Evolutionary conservation across 169 alveolate genomes (phyloP).

Genomic region (Eimeria tenella): DNA sequence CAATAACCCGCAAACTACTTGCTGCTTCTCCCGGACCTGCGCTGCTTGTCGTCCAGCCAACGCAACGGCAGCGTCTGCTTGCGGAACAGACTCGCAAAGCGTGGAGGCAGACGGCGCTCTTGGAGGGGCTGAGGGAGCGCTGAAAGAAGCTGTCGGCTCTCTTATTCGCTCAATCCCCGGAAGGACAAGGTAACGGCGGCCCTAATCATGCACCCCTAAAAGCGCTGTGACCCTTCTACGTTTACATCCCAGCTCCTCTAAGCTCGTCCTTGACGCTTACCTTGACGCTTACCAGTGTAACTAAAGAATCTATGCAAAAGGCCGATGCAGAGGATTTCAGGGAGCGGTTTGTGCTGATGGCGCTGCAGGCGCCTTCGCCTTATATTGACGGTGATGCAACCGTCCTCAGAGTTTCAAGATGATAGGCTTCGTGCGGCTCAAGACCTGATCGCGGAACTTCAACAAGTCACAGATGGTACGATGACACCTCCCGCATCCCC

Average conservation of each 20-base stretch:
- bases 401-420: neutral
- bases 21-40: too few species aligned
- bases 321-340: too few species aligned
- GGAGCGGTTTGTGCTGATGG: neutral
- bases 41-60: too few species aligned
- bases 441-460: neutral
- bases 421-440: neutral
- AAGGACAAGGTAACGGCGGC: neutral
- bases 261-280: neutral
- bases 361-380: conserved; percentile 18
- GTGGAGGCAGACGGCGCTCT: neutral
- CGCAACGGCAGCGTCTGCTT: too few species aligned
- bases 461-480: neutral
- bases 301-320: too few species aligned
- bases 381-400: neutral
- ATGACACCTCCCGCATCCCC: too few species aligned
- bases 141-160: neutral
- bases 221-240: too few species aligned
- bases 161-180: neutral
- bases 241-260: neutral
- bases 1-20: too few species aligned
- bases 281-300: too few species aligned
- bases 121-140: neutral
- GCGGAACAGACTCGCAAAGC: neutral
- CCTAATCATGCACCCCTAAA: too few species aligned